Percentiles rank a stretch among this genome's conserved stretches.
These are phyloP conservation scores for Boletus subcaerulescens DNA, from an alignment of 768 basidiomycete genomes.

Conservation along the genomic window DNA sequence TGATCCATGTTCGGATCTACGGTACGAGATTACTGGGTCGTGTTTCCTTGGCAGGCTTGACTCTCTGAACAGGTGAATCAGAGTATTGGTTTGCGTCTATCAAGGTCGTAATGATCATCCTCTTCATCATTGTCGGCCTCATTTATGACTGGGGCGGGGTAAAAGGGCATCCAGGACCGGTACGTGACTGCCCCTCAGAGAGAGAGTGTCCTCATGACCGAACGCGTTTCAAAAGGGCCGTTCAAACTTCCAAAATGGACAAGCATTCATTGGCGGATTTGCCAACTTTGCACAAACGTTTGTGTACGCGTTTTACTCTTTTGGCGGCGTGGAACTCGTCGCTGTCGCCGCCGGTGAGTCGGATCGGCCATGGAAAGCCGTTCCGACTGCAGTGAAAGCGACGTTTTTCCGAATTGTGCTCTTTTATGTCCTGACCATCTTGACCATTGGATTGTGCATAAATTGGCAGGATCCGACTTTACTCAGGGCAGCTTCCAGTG, in stretches of 20 bases:
- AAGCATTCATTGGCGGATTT: slow-evolving; percentile 55
- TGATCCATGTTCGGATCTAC: slow-evolving; percentile 57
- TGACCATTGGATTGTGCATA: slow-evolving; percentile 65
- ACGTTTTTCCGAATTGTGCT: slow-evolving; percentile 65
- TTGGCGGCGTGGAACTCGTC: slow-evolving; percentile 67
- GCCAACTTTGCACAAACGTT: slow-evolving; percentile 54
- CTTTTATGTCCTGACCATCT: slow-evolving; percentile 62
- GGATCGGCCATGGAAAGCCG: slow-evolving; percentile 56
- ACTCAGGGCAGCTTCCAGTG: slow-evolving; percentile 44
- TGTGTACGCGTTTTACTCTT: slow-evolving; percentile 70
- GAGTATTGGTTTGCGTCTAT: slow-evolving; percentile 65
- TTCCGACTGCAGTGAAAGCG: slow-evolving; percentile 63
- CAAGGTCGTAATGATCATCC: slow-evolving; percentile 58
- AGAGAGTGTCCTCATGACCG: neutral
- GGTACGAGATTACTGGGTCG: slow-evolving; percentile 32
- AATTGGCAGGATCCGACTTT: slow-evolving; percentile 56
- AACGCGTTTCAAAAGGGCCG: slow-evolving; percentile 41
- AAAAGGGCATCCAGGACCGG: slow-evolving; percentile 56
- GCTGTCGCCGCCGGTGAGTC: slow-evolving; percentile 73
- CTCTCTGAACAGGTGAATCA: slow-evolving; percentile 44
- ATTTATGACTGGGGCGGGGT: slow-evolving; percentile 62
- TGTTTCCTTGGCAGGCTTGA: neutral
- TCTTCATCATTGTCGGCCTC: slow-evolving; percentile 62
- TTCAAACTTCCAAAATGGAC: slow-evolving; percentile 45
- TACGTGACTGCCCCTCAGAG: slow-evolving; percentile 23